A percentile compares a stretch with the other conserved stretches of the same genome.
Evolutionary conservation across 345 rosid species (phyloP).

Genomic region (Reutealis trisperma): DNA sequence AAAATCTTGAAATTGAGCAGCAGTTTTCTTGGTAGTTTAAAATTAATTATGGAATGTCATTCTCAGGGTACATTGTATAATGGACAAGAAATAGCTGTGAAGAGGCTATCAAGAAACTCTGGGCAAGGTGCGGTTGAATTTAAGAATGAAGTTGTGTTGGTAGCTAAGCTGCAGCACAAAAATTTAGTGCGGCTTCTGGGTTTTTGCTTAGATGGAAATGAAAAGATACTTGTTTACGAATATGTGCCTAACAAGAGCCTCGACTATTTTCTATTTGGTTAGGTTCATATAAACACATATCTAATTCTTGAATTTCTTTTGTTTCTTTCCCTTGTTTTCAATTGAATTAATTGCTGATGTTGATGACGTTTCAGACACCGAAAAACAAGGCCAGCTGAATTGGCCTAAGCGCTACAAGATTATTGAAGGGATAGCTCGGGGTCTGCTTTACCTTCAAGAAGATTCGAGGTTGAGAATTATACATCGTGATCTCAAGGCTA

Average conservation of each 20-base stretch:
- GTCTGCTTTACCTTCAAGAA: constrained; percentile 55
- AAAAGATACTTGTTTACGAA: constrained; percentile 39
- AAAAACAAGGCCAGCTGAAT: constrained; percentile 35
- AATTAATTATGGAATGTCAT: too few relatives aligned
- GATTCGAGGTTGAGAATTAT: constrained; percentile 52
- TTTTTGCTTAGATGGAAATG: constrained; percentile 37
- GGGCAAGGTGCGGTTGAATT: not conserved
- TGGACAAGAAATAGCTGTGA: constrained; percentile 18
- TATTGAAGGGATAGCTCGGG: constrained; percentile 54
- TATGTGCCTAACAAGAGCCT: constrained; percentile 38
- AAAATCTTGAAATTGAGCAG: too few relatives aligned
- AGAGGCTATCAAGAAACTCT: constrained; percentile 3
- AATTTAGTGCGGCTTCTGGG: constrained; percentile 39
- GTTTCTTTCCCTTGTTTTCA: not conserved
- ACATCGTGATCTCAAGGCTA: too few relatives aligned
- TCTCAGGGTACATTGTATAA: constrained; percentile 10
- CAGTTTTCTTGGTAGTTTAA: too few relatives aligned
- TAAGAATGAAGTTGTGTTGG: constrained; percentile 37
- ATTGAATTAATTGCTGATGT: not conserved
- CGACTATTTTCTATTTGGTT: constrained; percentile 30
- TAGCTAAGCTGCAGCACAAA: constrained; percentile 43
- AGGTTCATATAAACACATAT: not conserved
- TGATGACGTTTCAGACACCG: constrained; percentile 29
- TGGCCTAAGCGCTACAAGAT: constrained; percentile 52
- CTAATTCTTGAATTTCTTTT: too few relatives aligned